Base-by-base conservation (phyloP, 257 asterid species). In the Solanum pinnatisectum region DNA sequence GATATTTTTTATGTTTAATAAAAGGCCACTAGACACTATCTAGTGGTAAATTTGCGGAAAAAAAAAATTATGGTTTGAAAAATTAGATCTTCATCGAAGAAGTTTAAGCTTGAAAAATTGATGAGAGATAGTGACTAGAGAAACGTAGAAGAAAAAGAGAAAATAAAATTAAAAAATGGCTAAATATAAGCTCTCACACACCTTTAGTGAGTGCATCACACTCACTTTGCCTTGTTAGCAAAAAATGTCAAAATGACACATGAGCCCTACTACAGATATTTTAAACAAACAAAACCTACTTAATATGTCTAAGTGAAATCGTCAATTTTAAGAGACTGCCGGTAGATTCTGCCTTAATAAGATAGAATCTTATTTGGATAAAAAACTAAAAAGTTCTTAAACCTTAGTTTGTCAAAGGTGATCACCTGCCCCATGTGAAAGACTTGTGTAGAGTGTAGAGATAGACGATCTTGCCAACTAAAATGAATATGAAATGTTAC, bases 401-500 rank as follows among this genome's bases (percentile, higher is more conserved):
- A 18, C 32, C 6, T 18, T 46, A 37, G n/a, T 46, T 68, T 39
- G 63, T 85, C 87, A 85, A 67, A 6, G 67, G 87, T 35, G 23
- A 68, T 85, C 82, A 85, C 84, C 90, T 87, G 77, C 87, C 63
- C 87, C 89, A 79, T 52, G 84, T 79, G 76, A 78, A 81, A 32
- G 85, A 81, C 46, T 27, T 74, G 18, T 79, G 65, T 81, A 37
- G 52, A 78, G n/a, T 86, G 13, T 42, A 42, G 77, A 30, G 25
- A 85, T 3, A 42, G 52, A n/a, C n/a, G 59, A 35, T 35, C 67
- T 35, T 77, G 71, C 89, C 90, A 91, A 87, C 93, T 72, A 65
- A 56, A 60, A 82, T 46, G 91, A 91, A 78, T 85, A 65, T 39
- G 92, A 91, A 84, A 77, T 86, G 33, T 65, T 46, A 84, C 88